Evolutionary conservation across 495 filamentous ascomycete species (phyloP).

Genomic region (Aspergillus bridgeri): DNA sequence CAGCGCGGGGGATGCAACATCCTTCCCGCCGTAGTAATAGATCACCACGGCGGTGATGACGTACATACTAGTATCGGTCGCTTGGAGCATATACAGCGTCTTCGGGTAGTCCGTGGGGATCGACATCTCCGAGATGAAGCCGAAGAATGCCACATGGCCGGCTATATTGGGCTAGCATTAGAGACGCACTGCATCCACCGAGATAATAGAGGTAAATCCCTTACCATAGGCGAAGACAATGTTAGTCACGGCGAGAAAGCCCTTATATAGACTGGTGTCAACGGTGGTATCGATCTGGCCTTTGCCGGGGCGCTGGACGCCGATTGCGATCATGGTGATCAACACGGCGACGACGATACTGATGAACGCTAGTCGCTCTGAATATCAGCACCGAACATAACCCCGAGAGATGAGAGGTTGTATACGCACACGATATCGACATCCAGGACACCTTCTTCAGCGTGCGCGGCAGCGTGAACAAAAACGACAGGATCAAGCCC

Average conservation of each 20-base stretch:
- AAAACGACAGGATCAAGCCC: slow-evolving; percentile 61
- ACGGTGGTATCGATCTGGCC: slow-evolving; percentile 22
- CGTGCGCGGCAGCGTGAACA: slow-evolving; percentile 65
- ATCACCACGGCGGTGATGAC: slow-evolving; percentile 48
- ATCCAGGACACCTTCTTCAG: slow-evolving; percentile 58
- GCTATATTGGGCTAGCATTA: slow-evolving; percentile 25
- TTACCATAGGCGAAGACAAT: slow-evolving; percentile 47
- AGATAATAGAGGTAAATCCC: not conserved
- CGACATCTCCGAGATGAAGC: slow-evolving; percentile 72
- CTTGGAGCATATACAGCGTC: slow-evolving; percentile 61
- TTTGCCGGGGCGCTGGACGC: slow-evolving; percentile 35
- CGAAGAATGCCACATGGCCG: slow-evolving; percentile 70
- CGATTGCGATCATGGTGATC: slow-evolving; percentile 67
- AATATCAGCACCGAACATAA: not conserved
- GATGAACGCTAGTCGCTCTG: not conserved
- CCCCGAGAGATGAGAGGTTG: slow-evolving; percentile 44
- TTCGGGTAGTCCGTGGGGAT: slow-evolving; percentile 64
- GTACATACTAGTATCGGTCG: slow-evolving; percentile 65
- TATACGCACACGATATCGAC: slow-evolving; percentile 58
- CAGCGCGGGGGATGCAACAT: slow-evolving; percentile 69
- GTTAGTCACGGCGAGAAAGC: slow-evolving; percentile 44
- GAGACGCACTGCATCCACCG: not conserved
- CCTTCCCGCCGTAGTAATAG: slow-evolving; percentile 66
- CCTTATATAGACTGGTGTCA: slow-evolving; percentile 32
- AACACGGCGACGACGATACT: slow-evolving; percentile 67